Conservation (phyloP, 768 basidiomycete genomes). For the Lentinula guzmanii region DNA sequence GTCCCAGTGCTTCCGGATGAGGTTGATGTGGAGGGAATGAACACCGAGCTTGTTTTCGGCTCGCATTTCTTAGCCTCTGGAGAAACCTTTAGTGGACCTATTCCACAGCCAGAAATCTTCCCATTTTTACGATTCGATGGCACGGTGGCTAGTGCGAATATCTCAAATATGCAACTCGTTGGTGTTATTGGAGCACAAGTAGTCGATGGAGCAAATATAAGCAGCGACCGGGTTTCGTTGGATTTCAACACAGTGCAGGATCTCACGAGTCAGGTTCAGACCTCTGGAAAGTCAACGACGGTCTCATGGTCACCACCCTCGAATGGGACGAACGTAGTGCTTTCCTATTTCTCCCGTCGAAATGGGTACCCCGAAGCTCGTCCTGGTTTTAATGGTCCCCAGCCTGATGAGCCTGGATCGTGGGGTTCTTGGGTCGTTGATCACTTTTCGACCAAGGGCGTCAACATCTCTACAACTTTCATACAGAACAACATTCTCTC, state of each 20-base stretch:
- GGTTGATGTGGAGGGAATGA: slow-evolving; percentile 13
- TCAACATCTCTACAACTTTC: slow-evolving; percentile 9
- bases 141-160: slow-evolving; percentile 11
- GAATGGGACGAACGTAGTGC: slow-evolving; percentile 10
- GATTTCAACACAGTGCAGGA: slow-evolving; percentile 13
- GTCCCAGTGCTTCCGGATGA: slow-evolving; percentile 11
- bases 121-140: slow-evolving; percentile 7
- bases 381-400: slow-evolving; percentile 9
- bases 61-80: slow-evolving; percentile 9
- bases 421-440: slow-evolving; percentile 15
- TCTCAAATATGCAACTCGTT: slow-evolving; percentile 9
- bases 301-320: slow-evolving; percentile 8
- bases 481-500: slow-evolving; percentile 12
- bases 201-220: slow-evolving; percentile 7
- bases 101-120: slow-evolving; percentile 9
- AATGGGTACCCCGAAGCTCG: slow-evolving; percentile 13
- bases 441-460: slow-evolving; percentile 11
- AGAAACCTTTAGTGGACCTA: slow-evolving; percentile 5
- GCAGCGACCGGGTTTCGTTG: slow-evolving; percentile 7
- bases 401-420: slow-evolving; percentile 9
- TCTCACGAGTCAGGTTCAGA: slow-evolving; percentile 8
- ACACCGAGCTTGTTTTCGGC: slow-evolving; percentile 14
- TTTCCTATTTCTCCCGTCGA: slow-evolving; percentile 12
- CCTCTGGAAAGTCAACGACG: slow-evolving; percentile 5
- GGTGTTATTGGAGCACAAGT: slow-evolving; percentile 12